phyloP scores from a whole-genome alignment of 2,329 filamentous ascomycete genomes.

The Diaporthe sp. region DNA sequence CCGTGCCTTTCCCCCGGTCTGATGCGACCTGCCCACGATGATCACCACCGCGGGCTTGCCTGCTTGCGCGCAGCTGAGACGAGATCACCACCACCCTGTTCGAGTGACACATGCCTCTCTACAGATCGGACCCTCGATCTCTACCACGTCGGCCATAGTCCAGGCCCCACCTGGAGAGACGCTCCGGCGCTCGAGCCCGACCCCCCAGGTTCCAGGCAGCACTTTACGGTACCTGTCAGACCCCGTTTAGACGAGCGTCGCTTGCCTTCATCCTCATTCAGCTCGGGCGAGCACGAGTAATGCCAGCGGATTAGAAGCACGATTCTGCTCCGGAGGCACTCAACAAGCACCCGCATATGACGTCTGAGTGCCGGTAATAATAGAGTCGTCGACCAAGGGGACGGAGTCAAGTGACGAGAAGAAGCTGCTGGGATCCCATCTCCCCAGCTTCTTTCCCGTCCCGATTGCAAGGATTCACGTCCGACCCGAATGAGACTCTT shows the following conservation, averaged over 20 bases:
- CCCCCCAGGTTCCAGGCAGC: slow-evolving; percentile 13
- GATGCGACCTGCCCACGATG: slow-evolving; percentile 1
- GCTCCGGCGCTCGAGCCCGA: slow-evolving; percentile 5
- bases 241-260: not conserved
- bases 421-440: slow-evolving; percentile 17
- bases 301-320: not conserved
- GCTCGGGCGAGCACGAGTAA: slow-evolving; percentile 15
- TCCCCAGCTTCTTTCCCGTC: not conserved
- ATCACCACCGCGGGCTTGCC: not conserved
- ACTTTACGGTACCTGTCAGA: not conserved
- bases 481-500: not conserved
- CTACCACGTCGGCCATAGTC: not conserved
- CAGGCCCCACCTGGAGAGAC: slow-evolving; percentile 2
- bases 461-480: slow-evolving; percentile 8
- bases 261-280: not conserved
- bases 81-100: slow-evolving; percentile 19
- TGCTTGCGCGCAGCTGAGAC: slow-evolving; percentile 10
- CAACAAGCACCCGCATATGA: slow-evolving; percentile 4
- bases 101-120: not conserved
- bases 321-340: too few relatives aligned
- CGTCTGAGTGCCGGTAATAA: not conserved
- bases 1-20: slow-evolving; percentile 2
- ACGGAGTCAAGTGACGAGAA: slow-evolving; percentile 20
- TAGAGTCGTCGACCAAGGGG: not conserved
- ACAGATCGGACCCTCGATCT: slow-evolving; percentile 16